Evolutionary conservation across 2,329 filamentous ascomycete genomes (phyloP), one percentile per base, ranked within the genome.

Genomic region (Cordyceps farinosa): DNA sequence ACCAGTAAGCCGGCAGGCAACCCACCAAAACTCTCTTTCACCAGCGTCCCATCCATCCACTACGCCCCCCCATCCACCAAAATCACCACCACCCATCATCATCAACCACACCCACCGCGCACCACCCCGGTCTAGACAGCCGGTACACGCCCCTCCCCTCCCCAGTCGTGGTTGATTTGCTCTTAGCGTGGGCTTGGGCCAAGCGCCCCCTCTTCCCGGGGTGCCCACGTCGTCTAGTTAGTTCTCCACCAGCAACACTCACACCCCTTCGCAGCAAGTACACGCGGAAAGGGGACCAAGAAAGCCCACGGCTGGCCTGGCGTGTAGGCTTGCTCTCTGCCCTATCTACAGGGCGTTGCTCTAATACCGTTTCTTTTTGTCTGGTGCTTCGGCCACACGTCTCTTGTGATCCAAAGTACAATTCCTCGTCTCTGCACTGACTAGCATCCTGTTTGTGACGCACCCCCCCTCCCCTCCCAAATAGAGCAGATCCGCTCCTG

Each of bases 391-490:
- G 22, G 22, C 22, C 22, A 22, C 22, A 22, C 22, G 22, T 22
- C 15, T 36, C 34, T 50, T 32, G 32, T 50, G 34, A n/a, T 15
- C 48, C 58, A 52, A 53, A 54, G 47, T 53, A 38, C 58, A 53
- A 53, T 61, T 48, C 53, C 42, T 57, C 22, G 58, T 45, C 53
- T 55, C 62, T 60, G 50, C 53, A 60, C 62, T 60, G 50, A 64
- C 54, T 63, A 59, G 61, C 54, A 63, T 63, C 61, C 58, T 17
- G 32, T 44, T 45, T 57, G 42, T 57, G 29, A 56, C 53, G 27
- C 34, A 32, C 42, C 44, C 53, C 36, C 56, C 15, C 52, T 38
- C 34, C 51, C 30, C 52, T 57, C 34, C 53, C 34, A 55, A 13
- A 11, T 10, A 44, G 13, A 47, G 32, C 40, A 60, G 62, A 64